phyloP scores from a whole-genome alignment of 345 rosid genomes.

The Mangifera indica region DNA sequence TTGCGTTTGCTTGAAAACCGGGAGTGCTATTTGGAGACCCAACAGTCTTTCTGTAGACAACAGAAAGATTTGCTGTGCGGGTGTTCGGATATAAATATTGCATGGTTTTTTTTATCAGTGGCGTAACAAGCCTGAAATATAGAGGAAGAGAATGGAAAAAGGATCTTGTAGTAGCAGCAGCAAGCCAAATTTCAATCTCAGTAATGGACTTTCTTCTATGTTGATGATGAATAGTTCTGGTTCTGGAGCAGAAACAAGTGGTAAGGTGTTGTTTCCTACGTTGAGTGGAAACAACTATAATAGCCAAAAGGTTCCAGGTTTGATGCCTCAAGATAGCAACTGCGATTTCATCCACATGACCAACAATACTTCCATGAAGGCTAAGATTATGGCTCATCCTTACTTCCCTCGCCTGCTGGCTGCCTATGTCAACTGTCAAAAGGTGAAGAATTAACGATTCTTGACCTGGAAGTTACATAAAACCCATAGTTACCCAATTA shows the following conservation, averaged over 20 bases:
- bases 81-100: not conserved
- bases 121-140: not conserved
- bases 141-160: constrained; percentile 26
- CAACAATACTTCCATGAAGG: constrained; percentile 24
- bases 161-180: constrained; percentile 29
- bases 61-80: not conserved
- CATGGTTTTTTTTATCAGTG: too few species aligned
- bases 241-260: not conserved
- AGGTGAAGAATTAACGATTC: constrained; percentile 26
- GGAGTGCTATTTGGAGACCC: constrained; percentile 26
- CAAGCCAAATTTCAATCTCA: constrained; percentile 3
- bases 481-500: not conserved
- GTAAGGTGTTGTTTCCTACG: constrained; percentile 4
- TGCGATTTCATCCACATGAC: constrained; percentile 27
- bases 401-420: constrained; percentile 43
- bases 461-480: not conserved
- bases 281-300: not conserved
- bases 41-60: not conserved
- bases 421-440: constrained; percentile 42
- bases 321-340: constrained; percentile 25
- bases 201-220: constrained; percentile 24
- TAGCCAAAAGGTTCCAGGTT: not conserved
- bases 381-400: constrained; percentile 48
- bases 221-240: constrained; percentile 25
- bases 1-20: constrained; percentile 30